A percentile compares a stretch with the other conserved stretches of the same genome.
phyloP scores from a whole-genome alignment of 768 basidiomycete genomes.

The Galerina sulciceps region DNA sequence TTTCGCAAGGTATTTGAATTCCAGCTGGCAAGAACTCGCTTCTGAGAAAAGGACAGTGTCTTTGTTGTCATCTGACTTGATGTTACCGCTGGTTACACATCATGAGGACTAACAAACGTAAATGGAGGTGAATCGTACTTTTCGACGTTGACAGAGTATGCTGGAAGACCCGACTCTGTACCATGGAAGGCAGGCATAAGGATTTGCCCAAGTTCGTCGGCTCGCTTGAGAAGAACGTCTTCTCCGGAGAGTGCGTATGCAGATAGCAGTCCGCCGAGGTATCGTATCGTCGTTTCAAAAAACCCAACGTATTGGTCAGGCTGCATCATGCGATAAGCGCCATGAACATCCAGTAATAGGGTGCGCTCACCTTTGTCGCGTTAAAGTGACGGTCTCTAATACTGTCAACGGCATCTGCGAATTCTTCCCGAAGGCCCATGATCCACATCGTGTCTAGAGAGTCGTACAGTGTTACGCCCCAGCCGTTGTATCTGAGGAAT shows the following conservation, averaged over 20 bases:
- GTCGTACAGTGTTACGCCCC: slow-evolving; percentile 73
- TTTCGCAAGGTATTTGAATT: slow-evolving; percentile 76
- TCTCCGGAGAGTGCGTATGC: slow-evolving; percentile 78
- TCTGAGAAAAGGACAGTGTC: slow-evolving; percentile 39
- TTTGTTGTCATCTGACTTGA: slow-evolving; percentile 11
- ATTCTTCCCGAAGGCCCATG: slow-evolving; percentile 76
- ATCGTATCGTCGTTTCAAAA: slow-evolving; percentile 80
- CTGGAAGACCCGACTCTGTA: slow-evolving; percentile 65
- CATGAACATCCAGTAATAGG: background rate
- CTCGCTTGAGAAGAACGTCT: slow-evolving; percentile 57
- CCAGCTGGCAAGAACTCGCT: slow-evolving; percentile 63
- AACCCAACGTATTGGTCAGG: slow-evolving; percentile 49
- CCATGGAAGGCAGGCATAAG: slow-evolving; percentile 67
- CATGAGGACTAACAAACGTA: background rate
- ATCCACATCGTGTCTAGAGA: slow-evolving; percentile 83
- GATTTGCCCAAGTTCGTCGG: slow-evolving; percentile 67
- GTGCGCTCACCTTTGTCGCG: slow-evolving; percentile 28
- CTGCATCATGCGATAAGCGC: background rate
- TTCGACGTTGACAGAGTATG: slow-evolving; percentile 60
- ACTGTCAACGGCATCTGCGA: slow-evolving; percentile 56
- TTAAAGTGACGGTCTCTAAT: slow-evolving; percentile 51
- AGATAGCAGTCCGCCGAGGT: slow-evolving; percentile 76
- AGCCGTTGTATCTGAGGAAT: slow-evolving; percentile 41
- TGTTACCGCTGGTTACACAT: slow-evolving; percentile 29
- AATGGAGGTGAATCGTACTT: slow-evolving; percentile 35